Evolutionary conservation across 2,329 filamentous ascomycete species (phyloP).

Genomic region (Hymenotorrendiella dingleyae): DNA sequence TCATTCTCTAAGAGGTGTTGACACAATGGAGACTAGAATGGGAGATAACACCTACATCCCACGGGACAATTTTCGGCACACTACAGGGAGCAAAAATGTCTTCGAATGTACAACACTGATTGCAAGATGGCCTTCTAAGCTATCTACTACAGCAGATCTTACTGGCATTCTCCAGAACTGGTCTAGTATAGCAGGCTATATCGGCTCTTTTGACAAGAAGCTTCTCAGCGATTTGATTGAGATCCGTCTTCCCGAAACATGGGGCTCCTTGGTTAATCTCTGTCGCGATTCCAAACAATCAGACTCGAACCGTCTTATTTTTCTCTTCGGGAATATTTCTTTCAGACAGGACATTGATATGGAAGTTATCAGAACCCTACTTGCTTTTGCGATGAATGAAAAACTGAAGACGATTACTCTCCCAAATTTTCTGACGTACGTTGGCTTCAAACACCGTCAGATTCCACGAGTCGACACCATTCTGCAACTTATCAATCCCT

Average conservation of each 20-base stretch:
- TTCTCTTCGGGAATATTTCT: constrained; percentile 39
- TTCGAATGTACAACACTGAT: constrained; percentile 25
- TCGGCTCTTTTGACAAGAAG: constrained; percentile 22
- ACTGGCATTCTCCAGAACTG: constrained; percentile 28
- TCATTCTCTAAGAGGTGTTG: no score
- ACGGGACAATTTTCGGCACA: no score
- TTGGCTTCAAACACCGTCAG: constrained; percentile 33
- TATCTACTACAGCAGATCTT: constrained; percentile 25
- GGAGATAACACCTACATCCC: no score
- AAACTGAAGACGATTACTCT: constrained; percentile 34
- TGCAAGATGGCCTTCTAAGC: constrained; percentile 17
- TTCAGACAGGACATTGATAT: constrained; percentile 37
- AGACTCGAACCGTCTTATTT: constrained; percentile 37
- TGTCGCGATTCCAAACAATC: constrained; percentile 26
- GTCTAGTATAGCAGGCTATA: constrained; percentile 35
- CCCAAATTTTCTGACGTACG: constrained; percentile 33
- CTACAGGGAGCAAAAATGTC: no score
- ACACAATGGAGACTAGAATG: no score
- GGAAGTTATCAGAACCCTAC: constrained; percentile 36
- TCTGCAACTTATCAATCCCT: constrained; percentile 29
- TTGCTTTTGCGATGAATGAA: constrained; percentile 38
- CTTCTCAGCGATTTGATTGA: constrained; percentile 37
- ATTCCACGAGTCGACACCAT: constrained; percentile 31
- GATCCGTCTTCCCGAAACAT: constrained; percentile 34
- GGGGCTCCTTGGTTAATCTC: constrained; percentile 38